Percentiles rank a stretch among this genome's conserved stretches.
Evolutionary conservation across 441 rosid genomes (phyloP).

Genomic region (Eruca vesicaria): DNA sequence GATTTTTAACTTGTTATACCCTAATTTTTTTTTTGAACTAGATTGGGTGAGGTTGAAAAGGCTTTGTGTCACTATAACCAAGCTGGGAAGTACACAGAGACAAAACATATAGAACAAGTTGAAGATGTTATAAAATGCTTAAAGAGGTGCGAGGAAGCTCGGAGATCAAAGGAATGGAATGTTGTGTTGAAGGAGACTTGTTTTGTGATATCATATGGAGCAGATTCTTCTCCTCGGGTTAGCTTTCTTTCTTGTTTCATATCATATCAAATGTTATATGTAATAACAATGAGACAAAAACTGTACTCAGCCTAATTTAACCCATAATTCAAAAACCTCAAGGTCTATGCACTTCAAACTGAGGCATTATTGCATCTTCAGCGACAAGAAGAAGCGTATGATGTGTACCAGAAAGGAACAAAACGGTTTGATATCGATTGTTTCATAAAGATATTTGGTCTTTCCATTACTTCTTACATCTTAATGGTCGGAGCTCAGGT

Average conservation of each 20-base stretch:
- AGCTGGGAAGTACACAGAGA: conserved; percentile 43
- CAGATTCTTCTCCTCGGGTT: conserved; percentile 78
- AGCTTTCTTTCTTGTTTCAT: conserved; percentile 9
- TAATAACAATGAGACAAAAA: no score
- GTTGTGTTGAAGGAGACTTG: conserved; percentile 50
- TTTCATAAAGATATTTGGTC: conserved; percentile 52
- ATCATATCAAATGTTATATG: background rate
- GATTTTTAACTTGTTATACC: background rate
- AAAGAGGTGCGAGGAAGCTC: conserved; percentile 51
- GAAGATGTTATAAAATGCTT: conserved; percentile 50
- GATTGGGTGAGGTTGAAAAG: conserved; percentile 79
- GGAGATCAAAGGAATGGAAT: conserved; percentile 56
- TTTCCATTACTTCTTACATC: conserved; percentile 40
- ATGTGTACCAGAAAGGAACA: conserved; percentile 50
- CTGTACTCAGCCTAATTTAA: background rate
- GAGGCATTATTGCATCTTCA: conserved; percentile 69
- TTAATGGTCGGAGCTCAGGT: conserved; percentile 57
- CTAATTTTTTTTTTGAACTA: conserved; percentile 10
- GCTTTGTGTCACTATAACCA: conserved; percentile 63
- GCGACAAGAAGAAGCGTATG: conserved; percentile 69
- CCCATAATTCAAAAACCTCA: background rate
- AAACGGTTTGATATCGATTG: conserved; percentile 43
- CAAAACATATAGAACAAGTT: conserved; percentile 52
- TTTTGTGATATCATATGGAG: conserved; percentile 54
- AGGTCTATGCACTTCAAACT: conserved; percentile 71